Conservation (phyloP, 2,329 filamentous ascomycete genomes). For the Claviceps purpurea region DNA sequence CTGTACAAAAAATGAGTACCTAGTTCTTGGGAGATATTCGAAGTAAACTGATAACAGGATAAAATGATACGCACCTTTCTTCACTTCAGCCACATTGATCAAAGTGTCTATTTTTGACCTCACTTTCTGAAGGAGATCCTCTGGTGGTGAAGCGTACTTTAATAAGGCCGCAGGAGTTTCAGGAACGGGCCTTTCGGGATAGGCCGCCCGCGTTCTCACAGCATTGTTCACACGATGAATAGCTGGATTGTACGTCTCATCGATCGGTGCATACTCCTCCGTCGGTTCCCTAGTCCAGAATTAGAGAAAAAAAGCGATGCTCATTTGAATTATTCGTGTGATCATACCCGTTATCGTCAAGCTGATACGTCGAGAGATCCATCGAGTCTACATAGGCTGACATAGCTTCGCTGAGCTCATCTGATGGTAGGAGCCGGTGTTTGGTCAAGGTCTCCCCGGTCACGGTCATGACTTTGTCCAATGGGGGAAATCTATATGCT, state of each 20-base stretch:
- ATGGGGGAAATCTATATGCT: constrained; percentile 77
- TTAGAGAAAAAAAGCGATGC: constrained; percentile 1
- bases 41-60: background rate
- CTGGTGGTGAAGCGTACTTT: constrained; percentile 60
- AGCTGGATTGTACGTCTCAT: constrained; percentile 71
- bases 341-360: constrained; percentile 60
- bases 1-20: constrained; percentile 25
- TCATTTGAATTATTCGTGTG: too few species aligned
- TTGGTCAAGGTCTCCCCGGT: constrained; percentile 67
- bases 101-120: constrained; percentile 47
- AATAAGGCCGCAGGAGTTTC: constrained; percentile 51
- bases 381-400: constrained; percentile 83
- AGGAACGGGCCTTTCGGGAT: constrained; percentile 51
- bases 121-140: constrained; percentile 48
- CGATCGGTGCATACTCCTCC: constrained; percentile 68
- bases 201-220: constrained; percentile 67
- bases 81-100: constrained; percentile 60
- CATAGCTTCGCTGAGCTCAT: constrained; percentile 69
- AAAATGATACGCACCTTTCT: constrained; percentile 47
- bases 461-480: constrained; percentile 80
- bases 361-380: constrained; percentile 62
- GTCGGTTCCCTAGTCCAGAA: constrained; percentile 22
- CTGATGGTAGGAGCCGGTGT: constrained; percentile 69
- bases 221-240: constrained; percentile 85
- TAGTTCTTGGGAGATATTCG: background rate